Evolutionary conservation across 352 stramenopile genomes (phyloP).

Genomic region (Globisporangium apiculatum): DNA sequence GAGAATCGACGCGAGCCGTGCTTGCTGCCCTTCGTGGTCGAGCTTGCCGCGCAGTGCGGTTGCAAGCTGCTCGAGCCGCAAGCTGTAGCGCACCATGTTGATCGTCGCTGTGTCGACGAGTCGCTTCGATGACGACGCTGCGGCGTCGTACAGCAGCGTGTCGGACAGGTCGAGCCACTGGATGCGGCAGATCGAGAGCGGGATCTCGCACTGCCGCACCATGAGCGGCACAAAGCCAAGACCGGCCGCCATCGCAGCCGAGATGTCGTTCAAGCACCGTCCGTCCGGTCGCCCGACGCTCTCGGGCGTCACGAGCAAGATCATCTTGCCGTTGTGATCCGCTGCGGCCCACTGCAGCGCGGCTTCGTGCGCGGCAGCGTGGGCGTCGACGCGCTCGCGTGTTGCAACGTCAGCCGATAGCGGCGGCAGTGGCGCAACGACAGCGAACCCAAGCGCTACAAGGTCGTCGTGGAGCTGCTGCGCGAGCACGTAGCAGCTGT

Average conservation of each 20-base stretch:
- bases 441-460: conserved; percentile 27
- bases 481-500: conserved; percentile 47
- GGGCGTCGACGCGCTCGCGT: conserved; percentile 5
- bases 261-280: conserved; percentile 69
- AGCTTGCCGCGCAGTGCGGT: conserved; percentile 50
- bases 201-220: conserved; percentile 67
- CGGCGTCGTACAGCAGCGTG: conserved; percentile 38
- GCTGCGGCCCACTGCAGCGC: conserved; percentile 49
- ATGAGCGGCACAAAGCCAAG: conserved; percentile 70
- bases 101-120: conserved; percentile 18
- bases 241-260: conserved; percentile 54
- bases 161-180: conserved; percentile 78
- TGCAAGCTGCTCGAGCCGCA: conserved; percentile 43
- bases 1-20: conserved; percentile 56
- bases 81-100: conserved; percentile 47
- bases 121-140: not conserved
- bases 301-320: conserved; percentile 62
- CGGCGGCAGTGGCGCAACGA: conserved; percentile 25
- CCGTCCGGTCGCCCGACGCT: conserved; percentile 59
- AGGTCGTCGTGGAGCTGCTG: conserved; percentile 49
- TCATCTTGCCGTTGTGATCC: conserved; percentile 57
- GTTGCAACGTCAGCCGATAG: conserved; percentile 2
- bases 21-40: conserved; percentile 69
- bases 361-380: conserved; percentile 28
- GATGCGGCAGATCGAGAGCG: conserved; percentile 74